These are phyloP conservation scores for Melaleuca alternifolia DNA, from an alignment of 345 rosid species.

Conservation along the genomic window DNA sequence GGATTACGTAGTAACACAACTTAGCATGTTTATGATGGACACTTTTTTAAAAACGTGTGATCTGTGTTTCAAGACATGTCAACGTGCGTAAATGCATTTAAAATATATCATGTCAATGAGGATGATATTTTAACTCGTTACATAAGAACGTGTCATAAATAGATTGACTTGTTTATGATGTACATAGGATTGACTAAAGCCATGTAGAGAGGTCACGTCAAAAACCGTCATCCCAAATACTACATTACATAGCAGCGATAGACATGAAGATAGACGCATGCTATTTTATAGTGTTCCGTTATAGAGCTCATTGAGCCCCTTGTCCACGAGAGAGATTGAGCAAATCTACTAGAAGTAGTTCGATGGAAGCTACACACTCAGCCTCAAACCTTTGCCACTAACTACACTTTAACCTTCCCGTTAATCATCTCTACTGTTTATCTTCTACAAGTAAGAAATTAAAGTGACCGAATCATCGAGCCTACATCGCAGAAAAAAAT, in stretches of 20 bases:
- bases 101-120: not conserved
- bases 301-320: too few relatives aligned
- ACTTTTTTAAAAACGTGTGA: not conserved
- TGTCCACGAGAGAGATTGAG: too few relatives aligned
- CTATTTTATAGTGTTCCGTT: not conserved
- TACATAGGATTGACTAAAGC: not conserved
- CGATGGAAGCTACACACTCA: not conserved
- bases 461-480: not conserved
- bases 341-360: not conserved
- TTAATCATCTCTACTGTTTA: not conserved
- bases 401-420: not conserved
- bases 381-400: not conserved
- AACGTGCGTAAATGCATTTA: not conserved
- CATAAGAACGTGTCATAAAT: not conserved
- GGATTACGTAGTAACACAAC: not conserved
- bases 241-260: not conserved
- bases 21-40: not conserved
- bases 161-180: not conserved
- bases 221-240: not conserved
- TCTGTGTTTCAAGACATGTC: not conserved
- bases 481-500: not conserved
- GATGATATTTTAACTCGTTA: not conserved
- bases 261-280: not conserved
- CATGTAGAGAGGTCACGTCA: rapidly evolving
- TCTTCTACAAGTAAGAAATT: not conserved